Evolutionary conservation across 139 green algal genomes (phyloP).

Genomic region (Auxenochlorella protothecoides): DNA sequence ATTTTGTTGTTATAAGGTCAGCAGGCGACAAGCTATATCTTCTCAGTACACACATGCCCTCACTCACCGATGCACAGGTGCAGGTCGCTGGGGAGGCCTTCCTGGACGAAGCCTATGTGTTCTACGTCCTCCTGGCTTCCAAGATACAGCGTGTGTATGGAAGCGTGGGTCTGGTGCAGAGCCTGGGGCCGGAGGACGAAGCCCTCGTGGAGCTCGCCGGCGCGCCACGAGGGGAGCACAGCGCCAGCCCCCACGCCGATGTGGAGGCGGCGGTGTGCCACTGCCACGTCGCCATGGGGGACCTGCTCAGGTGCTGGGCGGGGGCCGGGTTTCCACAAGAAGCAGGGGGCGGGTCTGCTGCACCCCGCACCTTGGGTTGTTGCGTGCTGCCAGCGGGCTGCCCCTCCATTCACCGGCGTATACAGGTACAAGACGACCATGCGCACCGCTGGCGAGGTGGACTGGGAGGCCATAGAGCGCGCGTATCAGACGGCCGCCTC

Average conservation of each 20-base stretch:
- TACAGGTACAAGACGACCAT: conserved; percentile 18
- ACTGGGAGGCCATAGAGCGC: conserved; percentile 7
- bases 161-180: conserved; percentile 12
- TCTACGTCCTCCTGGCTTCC: conserved; percentile 46
- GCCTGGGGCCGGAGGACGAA: background rate
- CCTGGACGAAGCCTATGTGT: conserved; percentile 42
- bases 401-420: too few species aligned
- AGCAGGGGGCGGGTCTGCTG: background rate
- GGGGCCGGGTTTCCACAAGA: background rate
- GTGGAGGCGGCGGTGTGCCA: conserved; percentile 21
- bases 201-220: background rate
- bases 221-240: conserved; percentile 1
- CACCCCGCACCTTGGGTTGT: too few species aligned
- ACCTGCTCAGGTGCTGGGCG: conserved; percentile 32
- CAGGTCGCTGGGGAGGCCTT: conserved; percentile 18
- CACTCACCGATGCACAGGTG: too few species aligned
- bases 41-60: conserved; percentile 3
- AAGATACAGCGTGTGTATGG: conserved; percentile 43
- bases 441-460: conserved; percentile 1
- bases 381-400: too few species aligned
- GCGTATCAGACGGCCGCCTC: conserved; percentile 4
- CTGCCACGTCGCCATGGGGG: conserved; percentile 63
- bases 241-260: too few species aligned
- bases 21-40: conserved; percentile 22
- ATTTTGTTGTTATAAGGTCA: too few species aligned